Percentiles rank a stretch among this genome's conserved stretches.
phyloP scores from a whole-genome alignment of 2,329 filamentous ascomycete genomes.

The Didymellaceae sp. region DNA sequence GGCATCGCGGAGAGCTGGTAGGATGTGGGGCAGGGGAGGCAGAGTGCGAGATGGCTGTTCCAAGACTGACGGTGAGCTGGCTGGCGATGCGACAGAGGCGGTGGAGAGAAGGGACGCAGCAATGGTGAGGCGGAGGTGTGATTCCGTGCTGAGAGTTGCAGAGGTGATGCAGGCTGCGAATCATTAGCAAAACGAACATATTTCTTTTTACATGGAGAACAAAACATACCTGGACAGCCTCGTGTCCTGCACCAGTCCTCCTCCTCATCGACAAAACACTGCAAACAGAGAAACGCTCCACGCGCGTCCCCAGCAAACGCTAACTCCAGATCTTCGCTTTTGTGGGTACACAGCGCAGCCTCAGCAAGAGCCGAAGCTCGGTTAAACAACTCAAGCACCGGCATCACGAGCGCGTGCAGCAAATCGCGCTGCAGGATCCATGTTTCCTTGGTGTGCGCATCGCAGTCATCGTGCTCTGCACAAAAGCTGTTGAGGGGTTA shows the following conservation, averaged over 20 bases:
- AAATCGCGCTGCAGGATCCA: slow-evolving; percentile 64
- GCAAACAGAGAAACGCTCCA: slow-evolving; percentile 64
- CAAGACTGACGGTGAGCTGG: slow-evolving; percentile 9
- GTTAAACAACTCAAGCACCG: slow-evolving; percentile 63
- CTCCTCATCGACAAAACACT: slow-evolving; percentile 64
- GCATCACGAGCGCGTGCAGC: slow-evolving; percentile 64
- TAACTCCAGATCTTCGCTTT: slow-evolving; percentile 61
- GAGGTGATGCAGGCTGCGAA: slow-evolving; percentile 52
- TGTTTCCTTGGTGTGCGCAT: slow-evolving; percentile 42
- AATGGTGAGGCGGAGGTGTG: slow-evolving; percentile 55
- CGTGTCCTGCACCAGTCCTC: slow-evolving; percentile 64
- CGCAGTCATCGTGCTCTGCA: slow-evolving; percentile 46
- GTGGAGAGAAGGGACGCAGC: slow-evolving; percentile 57
- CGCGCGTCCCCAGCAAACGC: slow-evolving; percentile 64
- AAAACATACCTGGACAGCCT: slow-evolving; percentile 57
- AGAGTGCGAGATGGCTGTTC: slow-evolving; percentile 26
- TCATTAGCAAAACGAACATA: slow-evolving; percentile 16
- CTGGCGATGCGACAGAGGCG: slow-evolving; percentile 23
- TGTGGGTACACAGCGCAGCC: slow-evolving; percentile 55
- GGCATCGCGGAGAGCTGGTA: slow-evolving; percentile 52
- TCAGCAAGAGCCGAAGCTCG: slow-evolving; percentile 62
- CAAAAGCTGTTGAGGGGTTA: slow-evolving; percentile 50
- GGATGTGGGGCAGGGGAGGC: slow-evolving; percentile 47
- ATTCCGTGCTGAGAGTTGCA: slow-evolving; percentile 55
- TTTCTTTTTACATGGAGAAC: too few species aligned